Base-by-base conservation (phyloP, 192 early-diverging fungal species). In the Glomus cerebriforme region DNA sequence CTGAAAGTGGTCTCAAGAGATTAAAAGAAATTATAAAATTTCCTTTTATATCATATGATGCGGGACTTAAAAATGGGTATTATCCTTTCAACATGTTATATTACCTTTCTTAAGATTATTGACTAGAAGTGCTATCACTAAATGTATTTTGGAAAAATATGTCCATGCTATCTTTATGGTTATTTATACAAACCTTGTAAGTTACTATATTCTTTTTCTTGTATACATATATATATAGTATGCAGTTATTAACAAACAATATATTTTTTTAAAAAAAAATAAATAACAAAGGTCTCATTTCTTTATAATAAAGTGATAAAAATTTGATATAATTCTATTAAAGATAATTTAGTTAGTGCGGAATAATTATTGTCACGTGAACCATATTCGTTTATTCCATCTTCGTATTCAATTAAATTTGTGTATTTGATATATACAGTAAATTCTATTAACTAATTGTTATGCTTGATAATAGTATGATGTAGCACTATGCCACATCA, bases 41-140 rank as follows among this genome's bases (percentile, higher is more conserved):
- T 54, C 64, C 60, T 1, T 39, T 7, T 5, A 82, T 86, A 75
- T 64, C 63, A 26, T 63, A 75, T 26, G 80, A 83, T 73, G 82
- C 71, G 15, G 83, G 67, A 1, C 29, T 65, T 12, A 10, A 45
- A 7, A 15, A 24, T 8, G 31, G 5, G 4, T 68, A 1, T 22
- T 81, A 1, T 84, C 85, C 6, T 84, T 84, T 47, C 85, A 86
- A 29, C 78, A 49, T 72, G 85, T 83, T 0, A 54, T 84, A 8
- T 54, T 86, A 22, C 85, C 85, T 9, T 68, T 43, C 0, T 3
- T 43, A 9, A 9, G 39, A 3, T 43, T 84, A 13, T 58, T 86
- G 26, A 84, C 82, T 4, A 54, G 85, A 24, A 79, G 78, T 24
- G 71, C 32, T 80, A 83, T 75, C 79, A 77, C 1, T n/a, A n/a